Evolutionary conservation across 352 stramenopile species (phyloP).

Genomic region (Phytophthora syringae): DNA sequence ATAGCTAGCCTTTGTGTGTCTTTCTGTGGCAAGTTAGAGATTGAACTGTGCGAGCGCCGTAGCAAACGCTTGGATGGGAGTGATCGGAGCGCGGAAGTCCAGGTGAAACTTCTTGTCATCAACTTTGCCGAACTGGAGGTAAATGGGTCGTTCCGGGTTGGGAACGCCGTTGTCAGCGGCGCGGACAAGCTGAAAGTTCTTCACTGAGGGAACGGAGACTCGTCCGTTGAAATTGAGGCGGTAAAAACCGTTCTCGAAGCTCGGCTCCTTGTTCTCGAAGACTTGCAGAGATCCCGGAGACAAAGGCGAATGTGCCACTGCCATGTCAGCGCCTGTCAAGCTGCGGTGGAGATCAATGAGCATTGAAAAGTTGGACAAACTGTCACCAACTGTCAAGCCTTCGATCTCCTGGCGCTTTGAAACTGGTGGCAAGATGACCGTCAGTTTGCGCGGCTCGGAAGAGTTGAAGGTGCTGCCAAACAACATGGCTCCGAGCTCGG

Average conservation of each 20-base stretch:
- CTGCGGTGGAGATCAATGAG: conserved; percentile 58
- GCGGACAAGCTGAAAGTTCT: conserved; percentile 81
- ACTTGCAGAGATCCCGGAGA: conserved; percentile 41
- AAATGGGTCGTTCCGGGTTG: conserved; percentile 34
- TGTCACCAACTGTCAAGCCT: conserved; percentile 52
- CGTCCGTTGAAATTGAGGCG: conserved; percentile 83
- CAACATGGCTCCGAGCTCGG: conserved; percentile 73
- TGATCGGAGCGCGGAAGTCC: conserved; percentile 76
- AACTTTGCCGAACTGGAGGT: conserved; percentile 83
- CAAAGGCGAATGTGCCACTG: conserved; percentile 34
- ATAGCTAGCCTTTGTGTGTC: background rate
- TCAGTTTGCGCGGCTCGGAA: conserved; percentile 56
- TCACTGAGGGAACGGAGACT: conserved; percentile 78
- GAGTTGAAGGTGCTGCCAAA: conserved; percentile 62
- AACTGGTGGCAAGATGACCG: conserved; percentile 55
- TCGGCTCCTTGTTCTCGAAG: conserved; percentile 73
- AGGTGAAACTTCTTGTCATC: conserved; percentile 83
- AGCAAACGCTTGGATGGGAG: conserved; percentile 76
- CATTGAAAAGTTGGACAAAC: conserved; percentile 54
- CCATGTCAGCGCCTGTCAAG: conserved; percentile 14
- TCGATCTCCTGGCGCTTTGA: conserved; percentile 60
- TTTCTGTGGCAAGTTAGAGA: conserved; percentile 24
- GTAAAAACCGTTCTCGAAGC: conserved; percentile 84
- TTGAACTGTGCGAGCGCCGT: conserved; percentile 77
- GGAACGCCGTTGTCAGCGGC: conserved; percentile 10